Evolutionary conservation across 2,329 filamentous ascomycete genomes (phyloP).

Genomic region (Scedosporium apiospermum): DNA sequence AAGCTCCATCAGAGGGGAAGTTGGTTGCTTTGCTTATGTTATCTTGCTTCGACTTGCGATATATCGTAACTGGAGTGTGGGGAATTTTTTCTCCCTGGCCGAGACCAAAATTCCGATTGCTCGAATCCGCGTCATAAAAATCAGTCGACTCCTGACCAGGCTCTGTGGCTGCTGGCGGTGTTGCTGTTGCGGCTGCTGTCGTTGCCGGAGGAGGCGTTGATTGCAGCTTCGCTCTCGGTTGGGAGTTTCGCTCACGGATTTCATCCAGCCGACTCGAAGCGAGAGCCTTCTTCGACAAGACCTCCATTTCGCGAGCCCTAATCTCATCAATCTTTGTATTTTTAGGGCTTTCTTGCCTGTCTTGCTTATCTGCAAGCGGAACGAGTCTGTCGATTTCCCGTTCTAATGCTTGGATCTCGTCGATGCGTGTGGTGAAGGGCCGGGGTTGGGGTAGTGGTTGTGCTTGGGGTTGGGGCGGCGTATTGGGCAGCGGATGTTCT

Average conservation of each 20-base stretch:
- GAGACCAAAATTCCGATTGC: background rate
- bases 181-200: too few relatives aligned
- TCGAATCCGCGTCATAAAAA: conserved; percentile 15
- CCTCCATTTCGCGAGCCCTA: conserved; percentile 30
- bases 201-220: conserved; percentile 23
- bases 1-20: background rate
- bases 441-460: background rate
- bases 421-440: conserved; percentile 32
- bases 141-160: conserved; percentile 10
- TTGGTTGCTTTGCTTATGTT: conserved; percentile 7
- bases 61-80: conserved; percentile 31
- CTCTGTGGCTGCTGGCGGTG: conserved; percentile 14
- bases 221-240: conserved; percentile 22
- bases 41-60: conserved; percentile 15
- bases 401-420: conserved; percentile 32
- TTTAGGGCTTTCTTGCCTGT: conserved; percentile 10
- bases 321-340: conserved; percentile 43
- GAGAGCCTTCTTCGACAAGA: conserved; percentile 34
- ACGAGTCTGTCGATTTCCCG: background rate
- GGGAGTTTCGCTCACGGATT: conserved; percentile 39
- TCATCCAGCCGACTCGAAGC: conserved; percentile 42
- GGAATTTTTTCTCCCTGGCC: conserved; percentile 22
- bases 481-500: conserved; percentile 14
- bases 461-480: too few relatives aligned
- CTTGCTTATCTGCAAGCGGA: background rate